These are phyloP conservation scores for Fraxinus platypoda DNA, from an alignment of 305 asterid genomes.

Conservation along the genomic window DNA sequence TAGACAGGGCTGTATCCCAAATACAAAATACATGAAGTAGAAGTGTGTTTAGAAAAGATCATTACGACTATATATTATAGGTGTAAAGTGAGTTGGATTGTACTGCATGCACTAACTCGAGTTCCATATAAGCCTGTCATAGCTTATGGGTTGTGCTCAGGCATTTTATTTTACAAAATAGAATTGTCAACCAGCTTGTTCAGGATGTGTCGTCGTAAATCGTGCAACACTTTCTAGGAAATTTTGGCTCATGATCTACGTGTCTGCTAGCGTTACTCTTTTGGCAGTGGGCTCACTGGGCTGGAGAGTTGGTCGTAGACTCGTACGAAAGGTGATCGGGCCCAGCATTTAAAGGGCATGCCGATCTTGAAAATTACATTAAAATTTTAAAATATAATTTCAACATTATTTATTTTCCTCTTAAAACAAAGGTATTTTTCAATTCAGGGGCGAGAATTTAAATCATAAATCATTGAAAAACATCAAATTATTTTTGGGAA, in stretches of 20 bases:
- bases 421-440: neutral
- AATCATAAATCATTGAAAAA: neutral
- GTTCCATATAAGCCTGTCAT: neutral
- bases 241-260: neutral
- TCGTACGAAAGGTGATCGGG: neutral
- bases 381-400: no score
- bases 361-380: neutral
- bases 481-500: neutral
- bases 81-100: neutral
- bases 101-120: neutral
- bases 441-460: neutral
- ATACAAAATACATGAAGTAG: neutral
- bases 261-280: neutral
- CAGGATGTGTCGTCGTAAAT: neutral
- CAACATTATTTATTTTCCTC: neutral
- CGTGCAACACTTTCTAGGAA: neutral
- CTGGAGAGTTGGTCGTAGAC: neutral
- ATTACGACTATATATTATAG: neutral
- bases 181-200: neutral
- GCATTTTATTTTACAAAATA: neutral
- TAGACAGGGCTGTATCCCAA: neutral
- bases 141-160: neutral
- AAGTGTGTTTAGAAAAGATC: neutral
- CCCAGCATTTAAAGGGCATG: neutral
- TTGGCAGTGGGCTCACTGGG: neutral